Evolutionary conservation across 345 rosid species (phyloP), one percentile per base, ranked within the genome.

Genomic region (Psidium friedrichsthalianum): DNA sequence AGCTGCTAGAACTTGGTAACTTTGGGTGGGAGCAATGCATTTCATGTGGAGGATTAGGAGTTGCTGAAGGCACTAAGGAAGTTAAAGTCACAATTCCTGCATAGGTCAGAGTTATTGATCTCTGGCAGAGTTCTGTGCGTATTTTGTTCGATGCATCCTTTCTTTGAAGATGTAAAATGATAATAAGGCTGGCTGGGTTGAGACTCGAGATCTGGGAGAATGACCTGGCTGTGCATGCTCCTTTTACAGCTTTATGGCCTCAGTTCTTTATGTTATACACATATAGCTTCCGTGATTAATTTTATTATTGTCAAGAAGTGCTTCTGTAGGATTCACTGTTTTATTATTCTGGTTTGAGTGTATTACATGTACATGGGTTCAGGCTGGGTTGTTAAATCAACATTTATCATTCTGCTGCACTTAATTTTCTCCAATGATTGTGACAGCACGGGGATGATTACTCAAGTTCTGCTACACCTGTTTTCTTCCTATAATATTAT

Each of bases 31-130:
- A 92, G 84, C 86, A 89, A 87, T 94, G 99, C 85, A 86, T 82
- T 90, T 88, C 91, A 74, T 95, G 99, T 89, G 86, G 85, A 91
- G 98, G 95, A 69, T 91, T 95, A 25, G 98, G 98, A 85, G 91
- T 93, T 82, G 92, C 92, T 91, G 93, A 93, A 88, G 97, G 95
- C 87, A 89, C 90, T 84, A 97, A 92, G 85, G 91, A 94, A 56
- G 93, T 94, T 86, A 86, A 91, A 90, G 94, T 94, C 80, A 91
- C 91, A 81, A 91, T 95, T 85, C 99, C 94, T 83, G 93, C 93
- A 87, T 93, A 91, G 36, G 88, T 91, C 86, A 84, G 84, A 83
- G 86, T 85, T 85, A 74, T 54, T 88, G 78, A 44, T 86, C 78
- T 82, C 61, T 74, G 83, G 82, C 36, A 82, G 69, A 58, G 36